Conservation (phyloP, 2,329 filamentous ascomycete species). For the Geosmithia flava region DNA sequence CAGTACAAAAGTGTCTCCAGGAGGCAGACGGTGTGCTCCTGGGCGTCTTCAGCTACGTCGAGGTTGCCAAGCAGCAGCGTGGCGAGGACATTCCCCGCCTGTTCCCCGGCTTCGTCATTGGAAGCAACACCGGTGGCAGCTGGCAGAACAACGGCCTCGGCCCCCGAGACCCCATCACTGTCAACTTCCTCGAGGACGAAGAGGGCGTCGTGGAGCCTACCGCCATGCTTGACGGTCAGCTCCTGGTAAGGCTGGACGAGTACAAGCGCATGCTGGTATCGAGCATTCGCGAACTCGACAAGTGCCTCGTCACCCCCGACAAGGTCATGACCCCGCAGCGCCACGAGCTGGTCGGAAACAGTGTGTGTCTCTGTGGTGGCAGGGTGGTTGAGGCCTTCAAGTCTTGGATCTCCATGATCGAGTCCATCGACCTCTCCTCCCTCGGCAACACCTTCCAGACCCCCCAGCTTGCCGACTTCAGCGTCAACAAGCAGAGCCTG, state of each 20-base stretch:
- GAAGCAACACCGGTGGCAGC: slow-evolving; percentile 70
- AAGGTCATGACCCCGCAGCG: slow-evolving; percentile 69
- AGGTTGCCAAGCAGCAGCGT: slow-evolving; percentile 84
- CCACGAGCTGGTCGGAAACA: slow-evolving; percentile 72
- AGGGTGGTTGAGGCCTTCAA: slow-evolving; percentile 81
- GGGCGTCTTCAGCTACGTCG: slow-evolving; percentile 91
- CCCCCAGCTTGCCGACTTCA: slow-evolving; percentile 77
- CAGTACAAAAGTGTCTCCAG: slow-evolving; percentile 86
- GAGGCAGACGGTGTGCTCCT: slow-evolving; percentile 95
- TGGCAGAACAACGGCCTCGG: slow-evolving; percentile 68
- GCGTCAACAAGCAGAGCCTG: slow-evolving; percentile 79
- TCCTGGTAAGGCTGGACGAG: slow-evolving; percentile 77
- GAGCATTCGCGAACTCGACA: slow-evolving; percentile 77
- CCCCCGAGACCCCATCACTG: slow-evolving; percentile 58
- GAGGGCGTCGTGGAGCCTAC: slow-evolving; percentile 62
- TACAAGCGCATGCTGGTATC: slow-evolving; percentile 75
- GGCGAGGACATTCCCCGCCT: slow-evolving; percentile 90
- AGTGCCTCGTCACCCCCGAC: slow-evolving; percentile 64
- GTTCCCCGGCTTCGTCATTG: slow-evolving; percentile 84
- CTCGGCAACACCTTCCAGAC: slow-evolving; percentile 70
- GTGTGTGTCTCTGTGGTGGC: slow-evolving; percentile 64
- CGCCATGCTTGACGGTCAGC: slow-evolving; percentile 58
- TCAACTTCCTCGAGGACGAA: slow-evolving; percentile 77
- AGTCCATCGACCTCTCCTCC: slow-evolving; percentile 80
- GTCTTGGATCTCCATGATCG: slow-evolving; percentile 79